Percentiles rank a stretch among this genome's conserved stretches.
Evolutionary conservation across 768 basidiomycete species (phyloP).

Genomic region (Lactarius hatsudake): DNA sequence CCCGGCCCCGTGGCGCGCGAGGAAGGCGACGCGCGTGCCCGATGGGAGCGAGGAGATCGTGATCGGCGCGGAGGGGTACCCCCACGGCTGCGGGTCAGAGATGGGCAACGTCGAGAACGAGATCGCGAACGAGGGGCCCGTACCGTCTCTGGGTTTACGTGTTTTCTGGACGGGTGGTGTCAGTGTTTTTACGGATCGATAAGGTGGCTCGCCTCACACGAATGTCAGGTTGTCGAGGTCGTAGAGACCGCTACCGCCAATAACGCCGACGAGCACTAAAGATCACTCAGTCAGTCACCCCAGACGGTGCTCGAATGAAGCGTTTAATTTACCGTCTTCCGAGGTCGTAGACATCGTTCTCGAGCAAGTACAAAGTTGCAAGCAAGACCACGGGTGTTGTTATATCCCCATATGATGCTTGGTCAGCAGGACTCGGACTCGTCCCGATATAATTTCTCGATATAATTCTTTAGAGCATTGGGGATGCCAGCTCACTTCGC

Average conservation of each 20-base stretch:
- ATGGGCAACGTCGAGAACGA: too few relatives aligned
- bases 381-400: background rate
- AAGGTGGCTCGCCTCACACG: constrained; percentile 54
- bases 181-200: background rate
- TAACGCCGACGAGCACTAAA: constrained; percentile 79
- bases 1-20: constrained; percentile 84
- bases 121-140: constrained; percentile 28
- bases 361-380: background rate
- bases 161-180: constrained; percentile 47
- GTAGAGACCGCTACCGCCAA: constrained; percentile 91
- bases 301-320: background rate
- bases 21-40: constrained; percentile 79
- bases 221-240: constrained; percentile 88
- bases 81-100: constrained; percentile 74
- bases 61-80: constrained; percentile 85
- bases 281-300: background rate
- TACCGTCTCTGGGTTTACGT: constrained; percentile 81
- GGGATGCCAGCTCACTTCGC: background rate
- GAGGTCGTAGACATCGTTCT: constrained; percentile 9
- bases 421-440: background rate
- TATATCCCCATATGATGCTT: constrained; percentile 9
- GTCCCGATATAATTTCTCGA: background rate
- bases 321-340: constrained; percentile 8
- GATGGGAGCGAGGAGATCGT: constrained; percentile 87
- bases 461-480: background rate